phyloP scores from a whole-genome alignment of 2,329 filamentous ascomycete species.

The Fusarium circinatum region DNA sequence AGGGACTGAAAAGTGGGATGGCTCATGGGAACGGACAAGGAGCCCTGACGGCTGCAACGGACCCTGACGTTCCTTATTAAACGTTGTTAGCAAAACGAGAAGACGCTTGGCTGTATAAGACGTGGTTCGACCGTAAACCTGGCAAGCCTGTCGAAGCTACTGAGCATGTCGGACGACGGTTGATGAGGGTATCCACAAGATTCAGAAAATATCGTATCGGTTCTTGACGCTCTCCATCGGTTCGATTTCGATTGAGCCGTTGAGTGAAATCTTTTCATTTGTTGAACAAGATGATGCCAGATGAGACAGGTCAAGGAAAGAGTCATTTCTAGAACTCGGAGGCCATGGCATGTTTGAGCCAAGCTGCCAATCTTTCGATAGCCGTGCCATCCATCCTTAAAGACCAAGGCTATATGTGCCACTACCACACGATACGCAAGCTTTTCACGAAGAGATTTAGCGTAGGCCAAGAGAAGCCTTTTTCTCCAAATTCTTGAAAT shows the following conservation, averaged over 20 bases:
- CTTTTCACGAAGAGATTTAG: background rate
- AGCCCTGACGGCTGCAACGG: slow-evolving; percentile 27
- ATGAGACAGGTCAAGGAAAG: background rate
- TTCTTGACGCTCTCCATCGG: slow-evolving; percentile 27
- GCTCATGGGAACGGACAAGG: slow-evolving; percentile 18
- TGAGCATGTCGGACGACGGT: slow-evolving; percentile 16
- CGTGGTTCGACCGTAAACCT: slow-evolving; percentile 4
- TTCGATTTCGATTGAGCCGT: slow-evolving; percentile 6
- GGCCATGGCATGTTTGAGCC: background rate
- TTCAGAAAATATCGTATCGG: slow-evolving; percentile 17
- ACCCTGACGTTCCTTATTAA: slow-evolving; percentile 26
- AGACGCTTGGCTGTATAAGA: slow-evolving; percentile 28
- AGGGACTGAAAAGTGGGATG: slow-evolving; percentile 29
- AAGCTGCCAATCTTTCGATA: background rate
- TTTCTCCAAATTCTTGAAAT: background rate
- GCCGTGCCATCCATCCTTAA: background rate
- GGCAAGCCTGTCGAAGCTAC: slow-evolving; percentile 1
- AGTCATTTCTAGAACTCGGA: background rate
- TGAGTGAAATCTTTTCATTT: slow-evolving; percentile 16
- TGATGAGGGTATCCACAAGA: slow-evolving; percentile 31
- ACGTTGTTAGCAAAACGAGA: slow-evolving; percentile 11
- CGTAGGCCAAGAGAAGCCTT: background rate
- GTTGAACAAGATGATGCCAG: background rate
- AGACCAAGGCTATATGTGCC: background rate
- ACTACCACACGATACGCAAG: background rate